Evolutionary conservation across 805 yeast species (phyloP).

Genomic region (Cephaloascus albidus): DNA sequence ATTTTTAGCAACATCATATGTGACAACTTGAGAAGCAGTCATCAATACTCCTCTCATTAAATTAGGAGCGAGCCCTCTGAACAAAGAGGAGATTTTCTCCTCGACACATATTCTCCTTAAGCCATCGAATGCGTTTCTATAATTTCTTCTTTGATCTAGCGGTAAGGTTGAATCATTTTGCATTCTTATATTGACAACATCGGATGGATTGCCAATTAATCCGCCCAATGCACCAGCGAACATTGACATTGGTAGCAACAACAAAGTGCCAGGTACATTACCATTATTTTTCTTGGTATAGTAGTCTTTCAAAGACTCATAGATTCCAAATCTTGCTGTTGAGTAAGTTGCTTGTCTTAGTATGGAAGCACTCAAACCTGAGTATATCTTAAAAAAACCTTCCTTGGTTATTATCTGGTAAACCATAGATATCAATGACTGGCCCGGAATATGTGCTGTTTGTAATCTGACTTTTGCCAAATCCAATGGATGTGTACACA

Average conservation of each 20-base stretch:
- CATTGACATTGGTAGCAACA: conserved; percentile 72
- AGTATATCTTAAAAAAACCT: conserved; percentile 63
- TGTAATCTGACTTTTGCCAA: conserved; percentile 82
- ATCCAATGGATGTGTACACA: conserved; percentile 75
- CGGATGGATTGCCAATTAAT: conserved; percentile 80
- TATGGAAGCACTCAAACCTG: conserved; percentile 75
- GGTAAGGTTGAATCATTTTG: conserved; percentile 78
- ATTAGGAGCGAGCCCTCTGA: conserved; percentile 73
- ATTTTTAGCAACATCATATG: conserved; percentile 69
- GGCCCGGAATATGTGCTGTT: conserved; percentile 63
- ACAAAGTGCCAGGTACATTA: conserved; percentile 43
- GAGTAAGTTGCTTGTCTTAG: conserved; percentile 85
- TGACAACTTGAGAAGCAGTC: conserved; percentile 89
- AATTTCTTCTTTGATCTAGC: conserved; percentile 55
- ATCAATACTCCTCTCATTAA: conserved; percentile 72
- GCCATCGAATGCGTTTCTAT: conserved; percentile 74
- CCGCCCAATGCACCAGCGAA: conserved; percentile 82
- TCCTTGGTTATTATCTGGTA: conserved; percentile 48
- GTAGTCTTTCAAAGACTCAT: conserved; percentile 61
- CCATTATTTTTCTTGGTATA: conserved; percentile 27
- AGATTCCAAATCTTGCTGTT: conserved; percentile 79
- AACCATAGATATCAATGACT: conserved; percentile 53
- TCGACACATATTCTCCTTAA: conserved; percentile 44
- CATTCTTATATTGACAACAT: conserved; percentile 83
- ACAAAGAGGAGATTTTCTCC: conserved; percentile 52